These are phyloP conservation scores for Mitosporidium daphniae DNA, from an alignment of 371 early-diverging fungal species.

Conservation along the genomic window DNA sequence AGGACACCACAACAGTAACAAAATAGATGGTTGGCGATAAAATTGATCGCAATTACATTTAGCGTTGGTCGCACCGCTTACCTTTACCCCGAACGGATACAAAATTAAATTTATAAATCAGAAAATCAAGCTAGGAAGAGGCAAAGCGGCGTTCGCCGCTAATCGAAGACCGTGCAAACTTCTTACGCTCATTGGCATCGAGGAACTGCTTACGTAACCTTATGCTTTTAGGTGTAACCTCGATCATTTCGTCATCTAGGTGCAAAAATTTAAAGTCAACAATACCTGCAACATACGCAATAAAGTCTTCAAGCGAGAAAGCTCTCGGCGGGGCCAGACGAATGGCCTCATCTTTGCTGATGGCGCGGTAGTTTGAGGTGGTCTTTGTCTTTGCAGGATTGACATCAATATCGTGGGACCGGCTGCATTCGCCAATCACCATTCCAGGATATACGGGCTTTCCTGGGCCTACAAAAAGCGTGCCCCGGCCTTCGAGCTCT, in stretches of 20 bases:
- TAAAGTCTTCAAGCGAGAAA: slow-evolving; percentile 23
- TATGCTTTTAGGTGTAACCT: slow-evolving; percentile 22
- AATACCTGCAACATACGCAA: slow-evolving; percentile 26
- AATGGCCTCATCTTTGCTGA: slow-evolving; percentile 25
- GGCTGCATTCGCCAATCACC: slow-evolving; percentile 31
- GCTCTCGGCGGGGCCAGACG: slow-evolving; percentile 18
- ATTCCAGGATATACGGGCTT: slow-evolving; percentile 30
- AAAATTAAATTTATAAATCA: too few relatives aligned
- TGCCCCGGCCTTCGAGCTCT: slow-evolving; percentile 26
- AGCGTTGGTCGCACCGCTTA: too few relatives aligned
- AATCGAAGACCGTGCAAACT: too few relatives aligned
- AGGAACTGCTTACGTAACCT: slow-evolving; percentile 24
- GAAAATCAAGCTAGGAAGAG: too few relatives aligned
- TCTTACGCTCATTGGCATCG: slow-evolving; percentile 19
- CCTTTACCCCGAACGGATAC: too few relatives aligned
- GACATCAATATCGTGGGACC: slow-evolving; percentile 23
- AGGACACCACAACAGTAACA: too few relatives aligned
- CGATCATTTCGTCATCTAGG: slow-evolving; percentile 24
- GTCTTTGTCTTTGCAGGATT: slow-evolving; percentile 34
- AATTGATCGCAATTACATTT: too few relatives aligned
- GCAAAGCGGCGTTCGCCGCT: too few relatives aligned
- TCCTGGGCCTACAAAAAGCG: slow-evolving; percentile 23
- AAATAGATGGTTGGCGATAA: too few relatives aligned
- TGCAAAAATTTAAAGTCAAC: too few relatives aligned
- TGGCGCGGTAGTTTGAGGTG: slow-evolving; percentile 21